Base-by-base conservation (phyloP, 2,329 filamentous ascomycete species). In the Nigrospora sphaerica region DNA sequence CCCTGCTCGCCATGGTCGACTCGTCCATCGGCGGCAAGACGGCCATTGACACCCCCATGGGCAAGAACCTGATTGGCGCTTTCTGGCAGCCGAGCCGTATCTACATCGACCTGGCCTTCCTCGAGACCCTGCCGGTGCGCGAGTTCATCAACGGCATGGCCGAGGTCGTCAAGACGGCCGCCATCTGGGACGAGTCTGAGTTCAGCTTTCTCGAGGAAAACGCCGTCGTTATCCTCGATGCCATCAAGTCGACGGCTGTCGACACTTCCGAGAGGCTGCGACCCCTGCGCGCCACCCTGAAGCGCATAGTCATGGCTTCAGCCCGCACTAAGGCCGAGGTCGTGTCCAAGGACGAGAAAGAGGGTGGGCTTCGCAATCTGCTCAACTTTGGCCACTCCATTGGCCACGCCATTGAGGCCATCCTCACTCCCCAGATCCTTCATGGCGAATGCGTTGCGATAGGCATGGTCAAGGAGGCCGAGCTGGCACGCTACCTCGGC, bases 111-210 rank as follows among this genome's bases (percentile, higher is more conserved):
- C 74, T 97, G 50, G 78, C 83, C 46, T 97, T 98, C 62, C 75
- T 98, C 46, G 88, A 95, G 62, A 95, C 90, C 1, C 74, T 98
- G 17, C 91, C 92, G 1, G 83, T 85, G 53, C 79, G 93, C 54
- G 92, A 98, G 68, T 92, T 98, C 61, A 90, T 96, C 68, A 98
- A 98, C 64, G 93, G 93, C 50, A 96, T 98, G 92, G 93, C 92
- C 23, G 93, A 98, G 71, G 92, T 98, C 31, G 79, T 96, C 64
- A 96, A 96, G 78, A 98, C 93, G 4, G 93, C 93, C 3, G 93
- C 93, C 45, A 97, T 98, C 57, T 96, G 92, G 81, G 82, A 95
- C 59, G 89, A 95, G 66, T 69, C 75, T 11, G 92, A 96, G 61
- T 98, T 98, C 62, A 78, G 84, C 38, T 71, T 85, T 12, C 74